These are phyloP conservation scores for Penicillium sp. DNA, from an alignment of 2,329 filamentous ascomycete genomes.

Conservation along the genomic window DNA sequence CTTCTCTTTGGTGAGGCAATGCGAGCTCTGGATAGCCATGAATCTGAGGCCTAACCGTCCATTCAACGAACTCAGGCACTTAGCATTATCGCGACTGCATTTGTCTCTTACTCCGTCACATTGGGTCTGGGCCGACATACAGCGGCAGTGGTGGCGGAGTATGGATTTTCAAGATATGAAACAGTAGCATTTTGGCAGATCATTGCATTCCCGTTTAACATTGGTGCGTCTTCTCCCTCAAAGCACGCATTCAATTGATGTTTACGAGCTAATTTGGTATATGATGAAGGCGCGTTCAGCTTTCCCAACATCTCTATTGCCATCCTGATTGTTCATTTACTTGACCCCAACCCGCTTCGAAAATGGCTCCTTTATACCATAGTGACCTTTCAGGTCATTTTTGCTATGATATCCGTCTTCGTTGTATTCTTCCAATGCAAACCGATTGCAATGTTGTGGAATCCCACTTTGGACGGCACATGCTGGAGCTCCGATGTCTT, in stretches of 20 bases:
- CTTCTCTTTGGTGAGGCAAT: slow-evolving; percentile 23
- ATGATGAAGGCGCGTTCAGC: slow-evolving; percentile 21
- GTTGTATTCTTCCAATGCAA: slow-evolving; percentile 28
- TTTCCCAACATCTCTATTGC: slow-evolving; percentile 18
- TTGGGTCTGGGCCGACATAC: slow-evolving; percentile 29
- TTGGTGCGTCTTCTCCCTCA: slow-evolving; percentile 12
- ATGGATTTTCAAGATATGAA: slow-evolving; percentile 18
- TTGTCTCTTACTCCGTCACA: slow-evolving; percentile 25
- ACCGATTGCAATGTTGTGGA: slow-evolving; percentile 23
- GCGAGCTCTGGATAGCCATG: too few species aligned
- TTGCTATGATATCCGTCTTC: slow-evolving; percentile 25
- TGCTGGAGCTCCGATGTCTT: slow-evolving; percentile 26
- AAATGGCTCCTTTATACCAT: slow-evolving; percentile 20
- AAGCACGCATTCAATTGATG: background rate
- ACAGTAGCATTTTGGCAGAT: slow-evolving; percentile 26
- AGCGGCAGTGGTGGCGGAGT: slow-evolving; percentile 23
- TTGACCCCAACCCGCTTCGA: slow-evolving; percentile 25
- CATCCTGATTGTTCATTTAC: slow-evolving; percentile 6
- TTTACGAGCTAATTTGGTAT: background rate
- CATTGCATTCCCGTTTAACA: slow-evolving; percentile 30
- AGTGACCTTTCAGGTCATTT: slow-evolving; percentile 23
- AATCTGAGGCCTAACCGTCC: background rate
- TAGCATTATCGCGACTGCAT: slow-evolving; percentile 26
- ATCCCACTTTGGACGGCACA: slow-evolving; percentile 12
- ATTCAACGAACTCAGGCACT: slow-evolving; percentile 13